Evolutionary conservation across 257 asterid genomes (phyloP).

Genomic region (Euphrasia confusa): DNA sequence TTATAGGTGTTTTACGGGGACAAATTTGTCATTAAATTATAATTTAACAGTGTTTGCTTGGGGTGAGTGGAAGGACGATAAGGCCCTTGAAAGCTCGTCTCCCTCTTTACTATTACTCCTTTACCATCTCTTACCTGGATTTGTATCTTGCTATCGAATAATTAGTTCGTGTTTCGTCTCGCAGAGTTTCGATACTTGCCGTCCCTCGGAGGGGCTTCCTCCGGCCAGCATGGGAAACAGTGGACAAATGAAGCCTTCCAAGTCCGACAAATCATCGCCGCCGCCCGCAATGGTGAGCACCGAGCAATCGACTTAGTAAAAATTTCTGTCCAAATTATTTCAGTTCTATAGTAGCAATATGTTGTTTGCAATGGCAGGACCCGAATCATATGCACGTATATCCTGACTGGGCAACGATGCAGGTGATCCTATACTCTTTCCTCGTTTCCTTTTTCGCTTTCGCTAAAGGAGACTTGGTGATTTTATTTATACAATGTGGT

Average conservation of each 20-base stretch:
- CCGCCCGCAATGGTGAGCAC: constrained; percentile 54
- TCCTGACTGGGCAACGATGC: constrained; percentile 98
- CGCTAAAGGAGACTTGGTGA: constrained; percentile 1
- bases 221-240: constrained; percentile 59
- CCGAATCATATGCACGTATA: constrained; percentile 62
- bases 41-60: constrained; percentile 23
- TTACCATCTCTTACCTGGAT: constrained; percentile 19
- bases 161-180: neutral
- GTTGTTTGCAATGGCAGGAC: constrained; percentile 55
- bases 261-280: constrained; percentile 58
- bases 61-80: constrained; percentile 32
- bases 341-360: constrained; percentile 11
- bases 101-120: constrained; percentile 17
- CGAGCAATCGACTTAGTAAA: neutral
- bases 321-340: neutral
- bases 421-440: constrained; percentile 41
- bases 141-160: neutral
- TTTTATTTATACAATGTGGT: neutral
- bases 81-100: constrained; percentile 26
- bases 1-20: constrained; percentile 29
- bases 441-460: neutral
- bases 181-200: constrained; percentile 23
- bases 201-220: constrained; percentile 16
- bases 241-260: constrained; percentile 61
- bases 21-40: constrained; percentile 33